phyloP scores from a whole-genome alignment of 1,139 yeast genomes.

The Magnusiomyces ingens region DNA sequence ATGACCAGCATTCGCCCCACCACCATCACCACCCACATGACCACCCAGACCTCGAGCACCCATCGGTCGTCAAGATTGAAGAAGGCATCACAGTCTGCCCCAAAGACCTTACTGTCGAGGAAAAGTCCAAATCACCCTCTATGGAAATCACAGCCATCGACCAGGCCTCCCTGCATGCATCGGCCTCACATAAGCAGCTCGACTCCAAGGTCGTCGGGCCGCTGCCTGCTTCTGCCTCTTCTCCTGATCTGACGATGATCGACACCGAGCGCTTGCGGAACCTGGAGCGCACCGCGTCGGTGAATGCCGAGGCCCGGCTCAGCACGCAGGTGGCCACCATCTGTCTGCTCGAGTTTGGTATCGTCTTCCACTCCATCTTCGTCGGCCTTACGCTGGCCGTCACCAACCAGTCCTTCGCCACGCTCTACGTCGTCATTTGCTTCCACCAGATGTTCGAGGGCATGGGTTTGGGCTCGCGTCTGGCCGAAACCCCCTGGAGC shows the following conservation, averaged over 20 bases:
- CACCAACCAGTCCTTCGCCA: slow-evolving; percentile 56
- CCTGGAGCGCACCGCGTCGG: slow-evolving; percentile 7
- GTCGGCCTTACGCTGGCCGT: slow-evolving; percentile 60
- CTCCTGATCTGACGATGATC: background rate
- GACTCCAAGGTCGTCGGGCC: no score
- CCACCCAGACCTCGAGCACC: no score
- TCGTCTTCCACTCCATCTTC: slow-evolving; percentile 63
- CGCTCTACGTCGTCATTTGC: slow-evolving; percentile 62
- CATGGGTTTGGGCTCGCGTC: slow-evolving; percentile 75
- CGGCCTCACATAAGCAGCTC: no score
- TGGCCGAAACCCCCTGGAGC: slow-evolving; percentile 51
- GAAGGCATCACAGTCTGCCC: no score
- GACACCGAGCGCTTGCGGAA: background rate
- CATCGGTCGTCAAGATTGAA: no score
- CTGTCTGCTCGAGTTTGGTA: slow-evolving; percentile 59
- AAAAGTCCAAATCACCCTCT: no score
- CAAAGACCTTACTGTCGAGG: no score
- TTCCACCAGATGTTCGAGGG: slow-evolving; percentile 84
- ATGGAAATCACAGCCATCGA: no score
- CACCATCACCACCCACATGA: no score
- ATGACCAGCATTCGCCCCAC: no score
- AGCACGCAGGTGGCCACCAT: slow-evolving; percentile 38
- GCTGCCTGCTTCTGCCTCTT: no score
- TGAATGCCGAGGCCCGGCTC: background rate
- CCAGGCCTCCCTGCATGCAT: no score